Conservation (phyloP, 768 basidiomycete species). For the Tephrocybe sp. region DNA sequence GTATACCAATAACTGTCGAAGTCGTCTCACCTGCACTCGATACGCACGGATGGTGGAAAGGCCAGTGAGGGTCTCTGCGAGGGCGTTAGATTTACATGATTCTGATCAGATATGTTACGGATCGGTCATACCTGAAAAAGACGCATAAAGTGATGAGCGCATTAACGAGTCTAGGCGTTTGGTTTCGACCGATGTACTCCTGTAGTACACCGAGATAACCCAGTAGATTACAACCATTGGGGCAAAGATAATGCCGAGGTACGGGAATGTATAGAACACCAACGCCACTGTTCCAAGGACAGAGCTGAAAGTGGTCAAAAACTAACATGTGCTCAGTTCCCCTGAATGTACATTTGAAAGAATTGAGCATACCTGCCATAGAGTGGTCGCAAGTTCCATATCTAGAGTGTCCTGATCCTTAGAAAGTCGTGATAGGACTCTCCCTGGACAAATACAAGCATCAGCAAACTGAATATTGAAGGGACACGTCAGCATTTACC, state of each 20-base stretch:
- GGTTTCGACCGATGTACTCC: conserved; percentile 60
- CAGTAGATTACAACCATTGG: conserved; percentile 55
- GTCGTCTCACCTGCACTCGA: conserved; percentile 40
- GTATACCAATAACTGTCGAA: no score
- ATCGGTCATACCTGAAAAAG: conserved; percentile 46
- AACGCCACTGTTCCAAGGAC: conserved; percentile 55
- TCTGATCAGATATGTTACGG: no score
- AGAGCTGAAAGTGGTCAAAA: conserved; percentile 36
- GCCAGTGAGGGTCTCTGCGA: conserved; percentile 57
- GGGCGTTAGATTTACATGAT: background rate
- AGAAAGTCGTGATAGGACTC: conserved; percentile 54
- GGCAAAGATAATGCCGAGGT: conserved; percentile 60
- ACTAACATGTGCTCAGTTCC: conserved; percentile 23
- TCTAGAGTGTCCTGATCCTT: conserved; percentile 64
- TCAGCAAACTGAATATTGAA: background rate
- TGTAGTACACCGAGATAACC: conserved; percentile 51
- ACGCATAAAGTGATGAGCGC: conserved; percentile 55
- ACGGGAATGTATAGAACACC: conserved; percentile 67
- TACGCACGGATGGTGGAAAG: conserved; percentile 63
- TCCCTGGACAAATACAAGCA: conserved; percentile 33
- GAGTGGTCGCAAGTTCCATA: conserved; percentile 41
- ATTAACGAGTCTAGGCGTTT: conserved; percentile 65
- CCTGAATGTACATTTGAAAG: background rate
- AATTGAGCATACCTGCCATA: conserved; percentile 38
- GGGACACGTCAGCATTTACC: conserved; percentile 31